Evolutionary conservation across 495 filamentous ascomycete genomes (phyloP).

Genomic region (Penicillium bialowiezense): DNA sequence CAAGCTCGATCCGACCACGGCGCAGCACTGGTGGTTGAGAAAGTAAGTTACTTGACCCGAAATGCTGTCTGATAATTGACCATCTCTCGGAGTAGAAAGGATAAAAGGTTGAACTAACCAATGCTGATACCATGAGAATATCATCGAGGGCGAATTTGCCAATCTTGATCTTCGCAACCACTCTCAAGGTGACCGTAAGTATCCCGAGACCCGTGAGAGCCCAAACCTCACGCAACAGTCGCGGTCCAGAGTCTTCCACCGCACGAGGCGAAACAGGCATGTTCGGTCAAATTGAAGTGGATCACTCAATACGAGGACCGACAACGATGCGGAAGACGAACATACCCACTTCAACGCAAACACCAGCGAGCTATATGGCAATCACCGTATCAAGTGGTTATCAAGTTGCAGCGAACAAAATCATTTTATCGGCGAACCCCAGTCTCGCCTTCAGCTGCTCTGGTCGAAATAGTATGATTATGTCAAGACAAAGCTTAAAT

Average conservation of each 20-base stretch:
- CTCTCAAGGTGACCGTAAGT: slow-evolving; percentile 15
- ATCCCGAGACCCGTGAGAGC: slow-evolving; percentile 20
- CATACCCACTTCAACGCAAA: neutral
- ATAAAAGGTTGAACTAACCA: slow-evolving; percentile 20
- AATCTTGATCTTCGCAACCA: slow-evolving; percentile 24
- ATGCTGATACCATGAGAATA: slow-evolving; percentile 23
- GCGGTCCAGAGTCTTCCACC: slow-evolving; percentile 14
- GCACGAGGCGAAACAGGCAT: slow-evolving; percentile 13
- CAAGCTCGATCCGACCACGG: slow-evolving; percentile 24
- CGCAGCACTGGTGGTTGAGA: slow-evolving; percentile 12
- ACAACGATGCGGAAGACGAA: neutral
- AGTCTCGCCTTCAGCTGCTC: neutral
- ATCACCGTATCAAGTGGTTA: slow-evolving; percentile 10
- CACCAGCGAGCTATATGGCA: slow-evolving; percentile 9
- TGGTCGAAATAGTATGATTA: neutral
- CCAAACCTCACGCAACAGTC: slow-evolving; percentile 27
- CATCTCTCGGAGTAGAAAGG: too few relatives aligned
- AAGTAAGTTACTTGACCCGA: neutral
- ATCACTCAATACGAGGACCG: neutral
- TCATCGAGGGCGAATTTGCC: slow-evolving; percentile 26
- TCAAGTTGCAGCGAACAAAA: neutral
- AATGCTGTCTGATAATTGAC: too few relatives aligned
- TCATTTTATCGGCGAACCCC: slow-evolving; percentile 15
- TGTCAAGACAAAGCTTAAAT: neutral
- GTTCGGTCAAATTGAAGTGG: neutral